A percentile compares a stretch with the other conserved stretches of the same genome.
Conservation (phyloP, 441 rosid genomes). For the Aquilaria agallochum region DNA sequence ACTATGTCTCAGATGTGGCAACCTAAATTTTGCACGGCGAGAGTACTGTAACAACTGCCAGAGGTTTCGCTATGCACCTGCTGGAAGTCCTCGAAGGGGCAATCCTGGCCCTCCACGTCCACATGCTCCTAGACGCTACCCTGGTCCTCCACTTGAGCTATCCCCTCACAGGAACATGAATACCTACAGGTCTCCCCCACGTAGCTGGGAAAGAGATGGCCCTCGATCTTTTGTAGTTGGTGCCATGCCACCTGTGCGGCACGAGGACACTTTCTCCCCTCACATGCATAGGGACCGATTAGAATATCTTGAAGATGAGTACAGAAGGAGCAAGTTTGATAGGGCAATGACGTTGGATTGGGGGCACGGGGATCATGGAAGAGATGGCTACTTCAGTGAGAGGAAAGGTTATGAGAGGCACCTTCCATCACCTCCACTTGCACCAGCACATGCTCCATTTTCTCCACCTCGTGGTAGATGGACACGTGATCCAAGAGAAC, state of each 20-base stretch:
- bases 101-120: constrained; percentile 42
- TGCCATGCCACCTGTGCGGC: constrained; percentile 55
- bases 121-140: constrained; percentile 46
- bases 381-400: constrained; percentile 44
- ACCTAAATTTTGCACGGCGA: constrained; percentile 88
- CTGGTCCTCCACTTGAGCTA: constrained; percentile 56
- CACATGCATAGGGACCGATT: constrained; percentile 47
- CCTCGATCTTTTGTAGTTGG: constrained; percentile 53
- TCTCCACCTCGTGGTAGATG: constrained; percentile 54
- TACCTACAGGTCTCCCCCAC: constrained; percentile 71
- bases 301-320: constrained; percentile 52
- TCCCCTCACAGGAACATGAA: constrained; percentile 60
- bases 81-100: constrained; percentile 59
- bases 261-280: constrained; percentile 57
- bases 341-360: constrained; percentile 54
- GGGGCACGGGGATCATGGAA: constrained; percentile 55
- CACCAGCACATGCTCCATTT: constrained; percentile 9
- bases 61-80: constrained; percentile 55
- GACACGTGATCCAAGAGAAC: constrained; percentile 60
- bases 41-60: constrained; percentile 74
- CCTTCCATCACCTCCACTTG: constrained; percentile 38
- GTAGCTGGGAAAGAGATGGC: constrained; percentile 51
- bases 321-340: constrained; percentile 54
- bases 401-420: constrained; percentile 59
- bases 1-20: constrained; percentile 49